A percentile compares a stretch with the other conserved stretches of the same genome.
phyloP scores from a whole-genome alignment of 2,329 filamentous ascomycete species.

The Magnaporthales sp. region DNA sequence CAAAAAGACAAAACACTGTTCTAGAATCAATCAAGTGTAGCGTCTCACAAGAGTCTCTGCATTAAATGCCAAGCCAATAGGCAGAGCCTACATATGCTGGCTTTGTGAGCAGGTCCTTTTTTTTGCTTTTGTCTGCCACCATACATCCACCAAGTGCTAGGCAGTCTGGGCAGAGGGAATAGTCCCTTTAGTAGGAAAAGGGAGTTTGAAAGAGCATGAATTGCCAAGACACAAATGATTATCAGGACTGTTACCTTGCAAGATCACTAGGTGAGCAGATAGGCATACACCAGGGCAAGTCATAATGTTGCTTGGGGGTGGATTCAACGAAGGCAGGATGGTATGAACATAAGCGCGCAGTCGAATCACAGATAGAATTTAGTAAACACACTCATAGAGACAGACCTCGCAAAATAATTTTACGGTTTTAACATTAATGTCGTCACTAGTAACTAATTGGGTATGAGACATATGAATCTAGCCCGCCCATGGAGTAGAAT shows the following conservation, averaged over 20 bases:
- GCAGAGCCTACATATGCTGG: not conserved
- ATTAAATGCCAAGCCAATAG: not conserved
- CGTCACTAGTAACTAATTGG: slow-evolving; percentile 19
- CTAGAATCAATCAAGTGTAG: not conserved
- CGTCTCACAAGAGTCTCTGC: not conserved
- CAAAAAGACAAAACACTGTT: not conserved
- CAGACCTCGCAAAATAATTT: slow-evolving; percentile 15
- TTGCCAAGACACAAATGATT: not conserved
- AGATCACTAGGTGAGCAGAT: no score
- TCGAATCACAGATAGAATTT: no score
- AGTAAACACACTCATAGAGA: not conserved
- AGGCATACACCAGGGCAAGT: not conserved
- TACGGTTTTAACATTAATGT: slow-evolving; percentile 35
- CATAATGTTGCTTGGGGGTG: not conserved
- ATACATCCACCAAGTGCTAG: not conserved
- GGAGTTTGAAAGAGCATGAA: not conserved
- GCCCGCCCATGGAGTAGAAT: slow-evolving; percentile 19
- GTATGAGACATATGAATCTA: slow-evolving; percentile 15
- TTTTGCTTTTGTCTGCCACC: no score
- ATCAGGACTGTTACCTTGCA: no score
- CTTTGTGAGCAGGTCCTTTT: not conserved
- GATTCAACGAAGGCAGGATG: no score
- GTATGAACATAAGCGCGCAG: no score
- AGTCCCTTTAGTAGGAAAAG: not conserved
- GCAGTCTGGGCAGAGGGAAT: not conserved